A percentile compares a stretch with the other conserved stretches of the same genome.
Conservation (phyloP, 1,139 yeast genomes). For the Sugiyamaella grinbergsii region DNA sequence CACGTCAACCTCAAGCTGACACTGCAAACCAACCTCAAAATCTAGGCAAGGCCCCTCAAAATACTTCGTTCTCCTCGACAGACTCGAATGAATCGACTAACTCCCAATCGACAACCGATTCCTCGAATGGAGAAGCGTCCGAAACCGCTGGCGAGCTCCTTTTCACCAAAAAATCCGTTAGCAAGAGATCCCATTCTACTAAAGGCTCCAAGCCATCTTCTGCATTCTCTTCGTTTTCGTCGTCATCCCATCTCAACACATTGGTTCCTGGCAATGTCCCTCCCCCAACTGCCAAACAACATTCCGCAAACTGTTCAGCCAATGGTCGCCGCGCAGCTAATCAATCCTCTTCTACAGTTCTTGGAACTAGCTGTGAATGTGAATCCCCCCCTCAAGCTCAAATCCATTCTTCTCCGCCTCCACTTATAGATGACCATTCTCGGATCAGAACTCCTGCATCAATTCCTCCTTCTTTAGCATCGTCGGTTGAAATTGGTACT, state of each 20-base stretch:
- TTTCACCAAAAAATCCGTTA: slow-evolving; percentile 28
- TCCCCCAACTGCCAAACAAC: not conserved
- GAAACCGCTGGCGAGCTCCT: slow-evolving; percentile 19
- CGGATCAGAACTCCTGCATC: slow-evolving; percentile 42
- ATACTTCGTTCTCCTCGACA: slow-evolving; percentile 15
- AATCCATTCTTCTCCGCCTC: slow-evolving; percentile 30
- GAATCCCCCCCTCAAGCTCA: slow-evolving; percentile 23
- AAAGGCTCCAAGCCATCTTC: slow-evolving; percentile 27
- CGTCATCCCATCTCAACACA: slow-evolving; percentile 23
- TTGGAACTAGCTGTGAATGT: slow-evolving; percentile 34
- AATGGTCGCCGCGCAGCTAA: slow-evolving; percentile 2
- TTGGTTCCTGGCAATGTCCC: not conserved
- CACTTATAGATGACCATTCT: slow-evolving; percentile 33
- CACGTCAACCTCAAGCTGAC: not conserved
- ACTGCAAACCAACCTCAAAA: slow-evolving; percentile 4
- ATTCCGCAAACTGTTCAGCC: slow-evolving; percentile 14
- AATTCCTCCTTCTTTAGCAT: slow-evolving; percentile 21
- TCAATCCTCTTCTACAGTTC: slow-evolving; percentile 2
- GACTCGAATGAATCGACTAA: slow-evolving; percentile 11
- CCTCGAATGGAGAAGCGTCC: slow-evolving; percentile 7
- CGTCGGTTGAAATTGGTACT: slow-evolving; percentile 39
- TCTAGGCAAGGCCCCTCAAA: not conserved
- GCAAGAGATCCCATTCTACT: slow-evolving; percentile 16
- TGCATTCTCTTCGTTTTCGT: slow-evolving; percentile 28
- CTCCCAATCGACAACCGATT: slow-evolving; percentile 10